Percentiles rank a stretch among this genome's conserved stretches.
Conservation (phyloP, 2,329 filamentous ascomycete genomes). For the Microdochium trichocladiopsis region DNA sequence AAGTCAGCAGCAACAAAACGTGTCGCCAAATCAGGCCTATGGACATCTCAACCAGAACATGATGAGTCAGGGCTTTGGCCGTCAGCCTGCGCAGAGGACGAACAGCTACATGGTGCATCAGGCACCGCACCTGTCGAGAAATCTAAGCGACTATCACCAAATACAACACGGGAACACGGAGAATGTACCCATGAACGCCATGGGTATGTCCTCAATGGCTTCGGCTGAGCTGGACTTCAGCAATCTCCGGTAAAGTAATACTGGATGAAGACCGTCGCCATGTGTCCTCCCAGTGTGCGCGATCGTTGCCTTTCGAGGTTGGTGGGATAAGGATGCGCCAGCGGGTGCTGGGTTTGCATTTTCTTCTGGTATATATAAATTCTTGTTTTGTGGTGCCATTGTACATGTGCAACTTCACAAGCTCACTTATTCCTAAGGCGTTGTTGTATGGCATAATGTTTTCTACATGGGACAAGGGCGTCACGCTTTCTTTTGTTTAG, state of each 20-base stretch:
- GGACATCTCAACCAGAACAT: neutral
- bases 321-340: too few species aligned
- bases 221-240: slow-evolving; percentile 1
- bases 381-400: too few species aligned
- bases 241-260: neutral
- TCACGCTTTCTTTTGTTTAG: too few species aligned
- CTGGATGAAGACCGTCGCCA: neutral
- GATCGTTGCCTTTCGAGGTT: too few species aligned
- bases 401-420: neutral
- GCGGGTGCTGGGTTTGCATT: too few species aligned
- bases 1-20: neutral
- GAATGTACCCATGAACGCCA: neutral
- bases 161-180: neutral
- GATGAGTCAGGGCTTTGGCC: neutral
- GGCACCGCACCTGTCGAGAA: neutral
- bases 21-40: neutral
- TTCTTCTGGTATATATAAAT: too few species aligned
- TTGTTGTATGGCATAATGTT: too few species aligned
- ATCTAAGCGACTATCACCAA: neutral
- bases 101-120: neutral
- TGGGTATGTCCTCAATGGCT: neutral
- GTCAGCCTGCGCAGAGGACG: neutral
- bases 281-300: too few species aligned
- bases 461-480: too few species aligned
- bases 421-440: too few species aligned